These are phyloP conservation scores for Penicillium bialowiezense DNA, from an alignment of 495 filamentous ascomycete species.

Conservation along the genomic window DNA sequence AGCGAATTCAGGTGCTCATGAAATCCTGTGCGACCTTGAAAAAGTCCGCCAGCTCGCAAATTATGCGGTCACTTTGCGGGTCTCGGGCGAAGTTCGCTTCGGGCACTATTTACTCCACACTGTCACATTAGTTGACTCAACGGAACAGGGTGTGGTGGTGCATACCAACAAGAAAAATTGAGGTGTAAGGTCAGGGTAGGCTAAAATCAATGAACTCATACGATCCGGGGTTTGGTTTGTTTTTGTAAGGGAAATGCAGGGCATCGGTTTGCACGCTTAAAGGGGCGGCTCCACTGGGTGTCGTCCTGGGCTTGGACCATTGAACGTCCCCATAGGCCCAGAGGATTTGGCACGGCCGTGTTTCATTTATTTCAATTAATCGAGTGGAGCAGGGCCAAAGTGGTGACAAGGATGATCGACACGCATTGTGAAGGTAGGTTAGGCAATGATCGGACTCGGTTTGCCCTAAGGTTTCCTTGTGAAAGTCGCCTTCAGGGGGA, in stretches of 20 bases:
- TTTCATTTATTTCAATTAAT: constrained; percentile 18
- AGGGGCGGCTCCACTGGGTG: constrained; percentile 15
- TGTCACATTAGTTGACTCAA: not conserved
- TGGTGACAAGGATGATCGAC: constrained; percentile 7
- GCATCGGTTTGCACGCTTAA: constrained; percentile 7
- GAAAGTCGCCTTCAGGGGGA: too few species aligned
- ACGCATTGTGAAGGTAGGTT: not conserved
- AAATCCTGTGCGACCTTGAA: not conserved
- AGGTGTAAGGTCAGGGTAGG: not conserved
- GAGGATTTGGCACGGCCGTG: constrained; percentile 8
- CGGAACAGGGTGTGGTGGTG: not conserved
- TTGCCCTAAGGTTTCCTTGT: too few species aligned
- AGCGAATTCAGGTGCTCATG: not conserved
- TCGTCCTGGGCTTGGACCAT: constrained; percentile 3
- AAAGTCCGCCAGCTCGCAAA: not conserved
- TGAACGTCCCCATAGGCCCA: constrained; percentile 8
- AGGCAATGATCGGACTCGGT: too few species aligned
- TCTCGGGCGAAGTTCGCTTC: not conserved
- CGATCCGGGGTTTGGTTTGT: not conserved
- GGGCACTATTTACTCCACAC: not conserved
- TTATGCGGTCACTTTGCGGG: not conserved
- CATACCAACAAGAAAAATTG: not conserved
- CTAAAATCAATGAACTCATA: not conserved
- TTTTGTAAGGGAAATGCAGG: not conserved
- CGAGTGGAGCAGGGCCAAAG: constrained; percentile 14